phyloP scores from a whole-genome alignment of 2,329 filamentous ascomycete genomes.

The Penicillium vulpinum region DNA sequence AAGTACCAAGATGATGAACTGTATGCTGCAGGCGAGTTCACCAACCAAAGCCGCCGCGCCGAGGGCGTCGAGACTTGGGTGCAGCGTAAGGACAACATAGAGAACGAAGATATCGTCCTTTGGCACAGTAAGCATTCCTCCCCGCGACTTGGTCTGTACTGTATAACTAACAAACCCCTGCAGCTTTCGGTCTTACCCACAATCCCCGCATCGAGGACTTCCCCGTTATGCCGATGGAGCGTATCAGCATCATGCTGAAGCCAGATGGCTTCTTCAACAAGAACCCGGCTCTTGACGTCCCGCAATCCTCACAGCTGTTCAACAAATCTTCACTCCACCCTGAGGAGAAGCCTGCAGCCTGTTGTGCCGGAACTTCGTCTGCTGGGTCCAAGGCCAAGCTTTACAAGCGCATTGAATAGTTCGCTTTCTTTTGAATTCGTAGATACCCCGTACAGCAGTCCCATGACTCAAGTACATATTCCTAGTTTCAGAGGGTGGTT shows the following conservation, averaged over 20 bases:
- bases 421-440: background rate
- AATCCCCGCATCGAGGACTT: constrained; percentile 66
- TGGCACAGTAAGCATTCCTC: constrained; percentile 38
- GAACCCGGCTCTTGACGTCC: constrained; percentile 53
- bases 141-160: constrained; percentile 33
- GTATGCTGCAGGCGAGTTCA: constrained; percentile 57
- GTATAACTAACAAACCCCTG: constrained; percentile 9
- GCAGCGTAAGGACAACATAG: constrained; percentile 47
- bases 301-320: constrained; percentile 43
- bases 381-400: constrained; percentile 32
- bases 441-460: constrained; percentile 3
- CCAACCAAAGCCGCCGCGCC: constrained; percentile 57
- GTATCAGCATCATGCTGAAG: constrained; percentile 49
- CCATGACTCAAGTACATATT: background rate
- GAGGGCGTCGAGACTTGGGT: constrained; percentile 57
- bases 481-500: background rate
- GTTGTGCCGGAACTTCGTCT: constrained; percentile 20
- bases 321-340: constrained; percentile 43
- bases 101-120: constrained; percentile 48
- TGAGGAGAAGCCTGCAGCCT: constrained; percentile 17
- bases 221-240: constrained; percentile 67
- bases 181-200: constrained; percentile 60
- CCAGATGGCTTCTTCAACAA: constrained; percentile 56
- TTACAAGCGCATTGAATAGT: constrained; percentile 31
- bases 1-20: constrained; percentile 55